Percentiles rank a stretch among this genome's conserved stretches.
Evolutionary conservation across 75 land plant species (phyloP).

Genomic region (Sequoiadendron giganteum): DNA sequence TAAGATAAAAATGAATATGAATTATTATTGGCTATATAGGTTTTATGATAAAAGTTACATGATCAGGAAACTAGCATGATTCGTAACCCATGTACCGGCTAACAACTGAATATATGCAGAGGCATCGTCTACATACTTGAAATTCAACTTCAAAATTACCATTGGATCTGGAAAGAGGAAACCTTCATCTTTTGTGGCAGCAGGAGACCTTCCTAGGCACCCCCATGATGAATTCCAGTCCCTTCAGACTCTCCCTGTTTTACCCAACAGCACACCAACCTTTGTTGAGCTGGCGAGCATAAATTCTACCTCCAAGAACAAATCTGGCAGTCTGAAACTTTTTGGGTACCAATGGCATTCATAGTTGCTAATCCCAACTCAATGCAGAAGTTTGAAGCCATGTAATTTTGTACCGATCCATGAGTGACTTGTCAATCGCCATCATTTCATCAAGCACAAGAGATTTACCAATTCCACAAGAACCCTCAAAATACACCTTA

Average conservation of each 20-base stretch:
- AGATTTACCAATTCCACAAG: background rate
- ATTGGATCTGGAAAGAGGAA: background rate
- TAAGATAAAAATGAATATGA: background rate
- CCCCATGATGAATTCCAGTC: background rate
- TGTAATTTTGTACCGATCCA: background rate
- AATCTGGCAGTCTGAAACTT: background rate
- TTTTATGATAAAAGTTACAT: background rate
- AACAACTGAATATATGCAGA: background rate
- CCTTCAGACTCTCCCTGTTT: background rate
- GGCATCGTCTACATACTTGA: background rate
- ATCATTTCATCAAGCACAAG: background rate
- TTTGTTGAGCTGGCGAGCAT: too few species aligned
- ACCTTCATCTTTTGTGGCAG: background rate
- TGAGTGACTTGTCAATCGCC: background rate
- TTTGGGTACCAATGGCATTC: background rate
- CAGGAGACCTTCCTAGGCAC: background rate
- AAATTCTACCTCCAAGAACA: background rate
- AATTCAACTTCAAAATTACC: background rate
- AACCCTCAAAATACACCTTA: background rate
- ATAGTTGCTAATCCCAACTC: background rate
- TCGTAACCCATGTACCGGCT: background rate
- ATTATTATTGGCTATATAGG: background rate
- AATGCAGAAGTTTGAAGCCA: background rate
- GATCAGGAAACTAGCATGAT: background rate
- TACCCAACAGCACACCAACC: background rate